Conservation (phyloP, 257 asterid species). For the Gardenia jasminoides region DNA sequence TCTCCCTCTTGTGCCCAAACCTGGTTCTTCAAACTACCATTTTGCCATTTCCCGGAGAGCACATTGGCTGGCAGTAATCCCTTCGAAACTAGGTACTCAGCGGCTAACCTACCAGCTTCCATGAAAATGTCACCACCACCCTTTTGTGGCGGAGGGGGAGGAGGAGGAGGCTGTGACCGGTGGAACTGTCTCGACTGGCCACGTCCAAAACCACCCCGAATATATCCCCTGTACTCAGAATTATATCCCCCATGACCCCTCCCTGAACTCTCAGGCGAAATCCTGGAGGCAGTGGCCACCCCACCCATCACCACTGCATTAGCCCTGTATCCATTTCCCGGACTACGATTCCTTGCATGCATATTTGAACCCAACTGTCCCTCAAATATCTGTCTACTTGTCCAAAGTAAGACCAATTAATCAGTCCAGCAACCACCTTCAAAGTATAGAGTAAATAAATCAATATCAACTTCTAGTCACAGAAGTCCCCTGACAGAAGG, state of each 20-base stretch:
- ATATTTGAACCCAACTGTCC: conserved; percentile 28
- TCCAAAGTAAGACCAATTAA: neutral
- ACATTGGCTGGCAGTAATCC: conserved; percentile 74
- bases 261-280: conserved; percentile 66
- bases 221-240: conserved; percentile 54
- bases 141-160: conserved; percentile 38
- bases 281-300: conserved; percentile 48
- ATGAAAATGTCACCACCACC: conserved; percentile 59
- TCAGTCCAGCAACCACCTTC: conserved; percentile 5
- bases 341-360: conserved; percentile 73
- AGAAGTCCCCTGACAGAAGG: neutral
- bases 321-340: conserved; percentile 73
- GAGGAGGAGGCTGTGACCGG: conserved; percentile 26
- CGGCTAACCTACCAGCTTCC: conserved; percentile 92
- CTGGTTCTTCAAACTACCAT: conserved; percentile 50
- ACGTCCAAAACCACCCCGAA: conserved; percentile 69
- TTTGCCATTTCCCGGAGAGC: conserved; percentile 68
- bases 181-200: conserved; percentile 61
- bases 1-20: conserved; percentile 41
- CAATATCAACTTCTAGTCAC: neutral
- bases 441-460: neutral
- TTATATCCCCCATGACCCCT: conserved; percentile 63
- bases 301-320: conserved; percentile 63
- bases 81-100: conserved; percentile 77
- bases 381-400: neutral